Evolutionary conservation across 306 rosid genomes (phyloP), one percentile per base, ranked within the genome.

Genomic region (Styphnolobium japonicum): DNA sequence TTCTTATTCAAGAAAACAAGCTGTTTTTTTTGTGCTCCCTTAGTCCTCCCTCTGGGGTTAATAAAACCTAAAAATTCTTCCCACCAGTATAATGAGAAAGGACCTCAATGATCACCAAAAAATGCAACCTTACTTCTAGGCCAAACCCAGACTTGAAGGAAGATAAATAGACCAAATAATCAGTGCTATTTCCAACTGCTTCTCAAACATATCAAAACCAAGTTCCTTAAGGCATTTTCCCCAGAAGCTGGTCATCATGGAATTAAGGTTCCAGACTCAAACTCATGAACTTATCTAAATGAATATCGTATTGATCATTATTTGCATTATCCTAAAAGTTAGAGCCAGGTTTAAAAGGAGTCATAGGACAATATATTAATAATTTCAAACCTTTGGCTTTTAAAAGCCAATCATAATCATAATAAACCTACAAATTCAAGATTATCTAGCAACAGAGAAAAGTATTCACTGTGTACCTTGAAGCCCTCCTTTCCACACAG

Each of bases 401-500:
- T 34, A 15, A 22, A 61, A 67, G 9, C 19, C 74, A 56, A 36
- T 36, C 45, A 53, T 39, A 56, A 36, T 36, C 45, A 53, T 39
- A 34, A 67, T 9, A 55, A 80, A 52, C n/a, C 51, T 52, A 21
- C 55, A 42, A 2, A 71, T 52, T 37, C 67, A 36, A 58, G 34
- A 63, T 62, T 43, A 80, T 31, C n/a, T 77, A 19, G 6, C 75
- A 40, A 18, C 40, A 34, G 14, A 52, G 52, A 45, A n/a, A 34
- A 56, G 15, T 67, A 19, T 21, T 18, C n/a, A 53, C 18, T 42
- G 31, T 43, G 34, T 76, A 95, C 98, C 98, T 91, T 88, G 89
- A 81, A 89, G 57, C 65, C 97, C 93, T 74, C 87, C 92, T 89
- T 91, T 94, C 98, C 98, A 92, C 53, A 94, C 97, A 36, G 89